Evolutionary conservation across 345 rosid species (phyloP), one percentile per base, ranked within the genome.

Genomic region (Sonneratia alba): DNA sequence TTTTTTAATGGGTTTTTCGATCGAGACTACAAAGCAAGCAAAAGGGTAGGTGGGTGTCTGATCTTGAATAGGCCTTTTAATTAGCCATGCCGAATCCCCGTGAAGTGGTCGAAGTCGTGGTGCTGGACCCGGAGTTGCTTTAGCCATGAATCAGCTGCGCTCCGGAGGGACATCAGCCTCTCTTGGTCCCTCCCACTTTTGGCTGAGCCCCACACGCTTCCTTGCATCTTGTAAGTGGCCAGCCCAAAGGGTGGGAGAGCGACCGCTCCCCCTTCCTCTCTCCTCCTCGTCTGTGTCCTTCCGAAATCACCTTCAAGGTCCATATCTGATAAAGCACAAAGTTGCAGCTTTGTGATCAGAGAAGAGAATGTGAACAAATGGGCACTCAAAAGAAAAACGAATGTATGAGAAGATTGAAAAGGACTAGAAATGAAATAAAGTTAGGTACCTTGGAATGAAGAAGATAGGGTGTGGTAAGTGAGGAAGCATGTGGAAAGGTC

Each of bases 141-240:
- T 67, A 84, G 82, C 87, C 87, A 84, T 53, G 87, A 84, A 78
- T 82, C 84, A 15, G 87, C 87, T 71, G 82, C 84, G 70, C 85
- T 80, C 67, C 77, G 69, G 24, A 82, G 82, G 43, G 87, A 84
- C 69, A 69, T 67, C 36, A 84, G 72, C 85, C 81, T 78, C 36
- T 82, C 84, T 40, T 82, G 85, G 83, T 77, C 85, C 78, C 71
- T 48, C 12, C 87, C 84, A 10, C 72, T 53, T 75, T 79, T 77
- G 47, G 85, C 87, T 45, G 82, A 75, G 36, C 75, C 74, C 87
- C 87, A 84, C 69, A 84, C 78, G 16, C 79, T 71, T 36, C 87
- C 87, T 70, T 84, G 87, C 87, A 84, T 84, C 83, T 84, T 84
- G 82, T 84, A 84, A 32, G 85, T 84, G 70, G 85, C 85, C 73